Evolutionary conservation across 176 grass and related monocot genomes (phyloP).

Genomic region (Aegilops longissima): DNA sequence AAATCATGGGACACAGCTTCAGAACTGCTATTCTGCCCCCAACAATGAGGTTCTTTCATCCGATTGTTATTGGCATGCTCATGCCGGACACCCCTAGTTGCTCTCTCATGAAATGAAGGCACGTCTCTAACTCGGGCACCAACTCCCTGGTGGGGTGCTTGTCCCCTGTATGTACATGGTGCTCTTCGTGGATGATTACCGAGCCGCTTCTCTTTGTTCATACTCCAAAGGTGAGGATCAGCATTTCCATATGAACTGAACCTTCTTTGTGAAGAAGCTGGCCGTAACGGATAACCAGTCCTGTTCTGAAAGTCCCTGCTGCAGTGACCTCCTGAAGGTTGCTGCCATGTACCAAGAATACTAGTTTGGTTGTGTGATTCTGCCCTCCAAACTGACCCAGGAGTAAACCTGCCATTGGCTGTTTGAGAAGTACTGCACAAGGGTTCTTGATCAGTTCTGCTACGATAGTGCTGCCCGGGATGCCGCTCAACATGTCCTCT

Average conservation of each 20-base stretch:
- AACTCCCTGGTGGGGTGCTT: constrained; percentile 6
- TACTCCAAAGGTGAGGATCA: constrained; percentile 17
- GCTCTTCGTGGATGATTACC: not conserved
- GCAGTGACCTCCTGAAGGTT: constrained; percentile 36
- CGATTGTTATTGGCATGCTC: constrained; percentile 18
- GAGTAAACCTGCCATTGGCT: constrained; percentile 26
- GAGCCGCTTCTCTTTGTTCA: constrained; percentile 7
- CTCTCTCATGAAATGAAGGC: constrained; percentile 15
- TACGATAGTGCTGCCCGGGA: not conserved
- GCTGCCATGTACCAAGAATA: constrained; percentile 24
- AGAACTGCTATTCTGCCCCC: not conserved
- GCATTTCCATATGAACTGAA: constrained; percentile 17
- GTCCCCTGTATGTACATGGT: not conserved
- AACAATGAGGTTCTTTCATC: constrained; percentile 3
- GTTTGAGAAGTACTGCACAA: constrained; percentile 26
- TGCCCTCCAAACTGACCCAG: constrained; percentile 30
- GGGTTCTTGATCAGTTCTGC: constrained; percentile 13
- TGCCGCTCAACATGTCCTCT: constrained; percentile 31
- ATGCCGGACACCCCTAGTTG: constrained; percentile 8
- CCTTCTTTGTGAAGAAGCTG: constrained; percentile 2
- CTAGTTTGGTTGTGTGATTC: constrained; percentile 4
- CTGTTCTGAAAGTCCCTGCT: constrained; percentile 16
- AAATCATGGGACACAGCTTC: not conserved
- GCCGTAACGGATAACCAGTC: not conserved
- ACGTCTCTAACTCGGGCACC: constrained; percentile 9